A percentile compares a stretch with the other conserved stretches of the same genome.
These are phyloP conservation scores for Coemansia umbellata DNA, from an alignment of 192 early-diverging fungal genomes.

Conservation along the genomic window DNA sequence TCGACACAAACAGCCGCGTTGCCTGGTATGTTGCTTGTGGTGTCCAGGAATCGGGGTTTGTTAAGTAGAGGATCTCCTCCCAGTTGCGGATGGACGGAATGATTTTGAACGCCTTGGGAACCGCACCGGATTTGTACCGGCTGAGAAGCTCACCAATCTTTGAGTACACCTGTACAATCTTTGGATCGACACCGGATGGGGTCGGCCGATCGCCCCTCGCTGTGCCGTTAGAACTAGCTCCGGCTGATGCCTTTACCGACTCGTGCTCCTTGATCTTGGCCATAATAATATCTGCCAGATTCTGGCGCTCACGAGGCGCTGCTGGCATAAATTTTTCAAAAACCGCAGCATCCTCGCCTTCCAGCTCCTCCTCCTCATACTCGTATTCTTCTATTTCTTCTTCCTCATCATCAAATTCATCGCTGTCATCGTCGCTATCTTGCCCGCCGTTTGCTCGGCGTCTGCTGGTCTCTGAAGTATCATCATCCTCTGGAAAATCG, in stretches of 20 bases:
- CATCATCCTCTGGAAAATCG: slow-evolving; percentile 28
- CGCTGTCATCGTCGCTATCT: slow-evolving; percentile 8
- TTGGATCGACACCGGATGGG: slow-evolving; percentile 67
- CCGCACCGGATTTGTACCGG: slow-evolving; percentile 89
- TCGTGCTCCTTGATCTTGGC: slow-evolving; percentile 85
- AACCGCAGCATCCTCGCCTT: slow-evolving; percentile 77
- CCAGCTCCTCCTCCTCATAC: slow-evolving; percentile 66
- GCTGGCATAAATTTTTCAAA: slow-evolving; percentile 88
- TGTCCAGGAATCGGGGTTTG: slow-evolving; percentile 88
- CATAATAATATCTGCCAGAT: slow-evolving; percentile 95
- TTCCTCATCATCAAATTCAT: slow-evolving; percentile 60
- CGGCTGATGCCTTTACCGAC: slow-evolving; percentile 13
- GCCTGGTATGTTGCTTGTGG: slow-evolving; percentile 96
- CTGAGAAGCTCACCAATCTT: slow-evolving; percentile 80
- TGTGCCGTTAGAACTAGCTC: not conserved
- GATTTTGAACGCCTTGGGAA: slow-evolving; percentile 99
- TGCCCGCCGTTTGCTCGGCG: not conserved
- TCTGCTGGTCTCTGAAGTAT: not conserved
- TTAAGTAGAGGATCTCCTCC: slow-evolving; percentile 95
- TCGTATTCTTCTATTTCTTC: slow-evolving; percentile 69
- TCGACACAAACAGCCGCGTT: slow-evolving; percentile 95
- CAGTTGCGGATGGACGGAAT: slow-evolving; percentile 93
- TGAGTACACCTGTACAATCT: slow-evolving; percentile 90
- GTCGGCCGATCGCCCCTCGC: slow-evolving; percentile 4
- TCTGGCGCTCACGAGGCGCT: slow-evolving; percentile 79